Evolutionary conservation across 1,139 yeast genomes (phyloP), one percentile per base, ranked within the genome.

Genomic region (Meyerozyma sp.): DNA sequence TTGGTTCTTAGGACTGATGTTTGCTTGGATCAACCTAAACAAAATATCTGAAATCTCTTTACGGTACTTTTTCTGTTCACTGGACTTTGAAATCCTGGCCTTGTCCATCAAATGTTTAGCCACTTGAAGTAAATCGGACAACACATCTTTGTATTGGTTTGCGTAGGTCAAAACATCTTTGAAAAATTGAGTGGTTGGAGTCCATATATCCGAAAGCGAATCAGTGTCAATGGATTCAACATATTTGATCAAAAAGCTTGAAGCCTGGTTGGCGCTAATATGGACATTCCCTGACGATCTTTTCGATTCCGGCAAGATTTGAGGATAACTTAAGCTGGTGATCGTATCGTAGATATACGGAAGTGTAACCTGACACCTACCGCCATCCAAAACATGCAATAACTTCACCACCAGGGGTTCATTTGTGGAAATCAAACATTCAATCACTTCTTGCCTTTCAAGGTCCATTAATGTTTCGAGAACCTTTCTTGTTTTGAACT

Each of bases 381-480:
- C 86, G 0, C 95, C 94, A 63, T 91, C 97, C 40, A 93, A 67
- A 8, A 87, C 82, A 59, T 86, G 90, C 25, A 86, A 63, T 4
- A 88, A 56, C 51, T 84, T 84, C 50, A 55, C 61, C 44, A 53
- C 58, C 46, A 54, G 42, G 7, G 46, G 40, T 21, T 51, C 52
- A 35, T 47, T 49, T 25, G 47, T 50, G 11, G 45, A 57, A 20
- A 87, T 73, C 48, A 89, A 62, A 5, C 81, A 72, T 55, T 85
- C 94, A 45, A 90, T 63, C 0, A 85, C 81, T 54, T 89, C 95
- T 42, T 79, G 68, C 14, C 94, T 82, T 57, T 88, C 95, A 36
- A 86, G 59, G 5, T 72, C 72, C 64, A 84, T 83, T 42, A 88
- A 64, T n/a, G 79, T 69, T 48, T 86, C 93, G 46, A 91, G 61